Evolutionary conservation across 441 rosid genomes (phyloP).

Genomic region (Biscutella laevigata): DNA sequence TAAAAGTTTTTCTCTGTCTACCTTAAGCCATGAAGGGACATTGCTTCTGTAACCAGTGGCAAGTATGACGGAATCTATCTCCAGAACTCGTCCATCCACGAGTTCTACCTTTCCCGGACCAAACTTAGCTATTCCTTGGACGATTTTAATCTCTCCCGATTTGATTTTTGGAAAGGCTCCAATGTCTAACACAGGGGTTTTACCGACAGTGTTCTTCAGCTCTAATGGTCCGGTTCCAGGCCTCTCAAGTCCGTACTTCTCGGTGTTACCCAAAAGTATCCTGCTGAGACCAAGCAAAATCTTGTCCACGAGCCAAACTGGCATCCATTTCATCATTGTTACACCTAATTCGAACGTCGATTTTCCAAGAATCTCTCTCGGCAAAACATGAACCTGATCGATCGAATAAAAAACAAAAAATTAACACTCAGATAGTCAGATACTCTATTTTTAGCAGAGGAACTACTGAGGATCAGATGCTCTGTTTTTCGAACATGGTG

Average conservation of each 20-base stretch:
- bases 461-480: background rate
- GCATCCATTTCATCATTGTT: constrained; percentile 48
- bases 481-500: background rate
- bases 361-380: constrained; percentile 61
- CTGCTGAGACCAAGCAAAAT: constrained; percentile 40
- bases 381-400: constrained; percentile 70
- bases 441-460: background rate
- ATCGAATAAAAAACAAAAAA: background rate
- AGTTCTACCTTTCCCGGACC: constrained; percentile 47
- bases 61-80: constrained; percentile 58
- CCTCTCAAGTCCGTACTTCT: constrained; percentile 52
- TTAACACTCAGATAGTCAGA: background rate
- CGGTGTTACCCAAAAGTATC: constrained; percentile 42
- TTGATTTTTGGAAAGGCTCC: constrained; percentile 57
- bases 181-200: constrained; percentile 70
- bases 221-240: constrained; percentile 54
- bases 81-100: constrained; percentile 41
- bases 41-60: constrained; percentile 92
- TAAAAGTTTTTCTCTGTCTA: background rate
- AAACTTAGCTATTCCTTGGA: constrained; percentile 56
- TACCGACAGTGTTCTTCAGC: constrained; percentile 53
- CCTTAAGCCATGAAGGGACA: constrained; percentile 88
- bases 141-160: constrained; percentile 57
- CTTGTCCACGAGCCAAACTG: constrained; percentile 61
- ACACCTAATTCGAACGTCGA: constrained; percentile 59